Conservation (phyloP, 768 basidiomycete genomes). For the Amanita jacksonii region DNA sequence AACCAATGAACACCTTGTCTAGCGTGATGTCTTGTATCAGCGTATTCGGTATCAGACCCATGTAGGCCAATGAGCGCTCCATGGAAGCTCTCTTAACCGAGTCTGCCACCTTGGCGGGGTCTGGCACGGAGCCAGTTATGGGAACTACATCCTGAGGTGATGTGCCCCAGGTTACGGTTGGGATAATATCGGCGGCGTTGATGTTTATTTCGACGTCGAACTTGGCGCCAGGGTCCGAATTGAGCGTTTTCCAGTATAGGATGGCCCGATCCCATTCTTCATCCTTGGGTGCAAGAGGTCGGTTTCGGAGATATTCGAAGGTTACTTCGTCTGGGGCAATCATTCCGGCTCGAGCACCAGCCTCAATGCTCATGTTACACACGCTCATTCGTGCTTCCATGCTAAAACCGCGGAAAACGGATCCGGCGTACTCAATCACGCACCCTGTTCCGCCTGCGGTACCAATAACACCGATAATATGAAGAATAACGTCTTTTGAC, state of each 20-base stretch:
- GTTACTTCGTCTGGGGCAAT: constrained; percentile 85
- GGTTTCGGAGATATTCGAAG: constrained; percentile 71
- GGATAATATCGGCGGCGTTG: constrained; percentile 75
- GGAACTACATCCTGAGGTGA: constrained; percentile 83
- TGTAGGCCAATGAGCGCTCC: constrained; percentile 72
- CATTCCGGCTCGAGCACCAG: constrained; percentile 89
- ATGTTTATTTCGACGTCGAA: constrained; percentile 81
- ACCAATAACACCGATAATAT: constrained; percentile 86
- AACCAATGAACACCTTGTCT: constrained; percentile 91
- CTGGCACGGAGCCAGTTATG: constrained; percentile 75
- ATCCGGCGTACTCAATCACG: constrained; percentile 90
- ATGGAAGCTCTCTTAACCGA: constrained; percentile 58
- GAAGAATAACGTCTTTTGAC: constrained; percentile 85
- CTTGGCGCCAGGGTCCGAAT: constrained; percentile 71
- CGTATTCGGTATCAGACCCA: constrained; percentile 75
- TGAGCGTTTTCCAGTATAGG: constrained; percentile 78
- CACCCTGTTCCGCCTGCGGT: constrained; percentile 91
- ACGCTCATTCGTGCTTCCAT: constrained; percentile 91
- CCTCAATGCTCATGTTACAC: constrained; percentile 96
- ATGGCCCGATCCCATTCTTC: constrained; percentile 81
- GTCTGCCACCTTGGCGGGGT: constrained; percentile 59
- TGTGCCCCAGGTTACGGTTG: constrained; percentile 90
- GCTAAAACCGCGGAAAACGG: constrained; percentile 72
- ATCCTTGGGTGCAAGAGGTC: constrained; percentile 75
- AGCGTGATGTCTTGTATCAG: constrained; percentile 71